phyloP scores from a whole-genome alignment of 1,284 basidiomycete species.

The Leccinum pachyderme region DNA sequence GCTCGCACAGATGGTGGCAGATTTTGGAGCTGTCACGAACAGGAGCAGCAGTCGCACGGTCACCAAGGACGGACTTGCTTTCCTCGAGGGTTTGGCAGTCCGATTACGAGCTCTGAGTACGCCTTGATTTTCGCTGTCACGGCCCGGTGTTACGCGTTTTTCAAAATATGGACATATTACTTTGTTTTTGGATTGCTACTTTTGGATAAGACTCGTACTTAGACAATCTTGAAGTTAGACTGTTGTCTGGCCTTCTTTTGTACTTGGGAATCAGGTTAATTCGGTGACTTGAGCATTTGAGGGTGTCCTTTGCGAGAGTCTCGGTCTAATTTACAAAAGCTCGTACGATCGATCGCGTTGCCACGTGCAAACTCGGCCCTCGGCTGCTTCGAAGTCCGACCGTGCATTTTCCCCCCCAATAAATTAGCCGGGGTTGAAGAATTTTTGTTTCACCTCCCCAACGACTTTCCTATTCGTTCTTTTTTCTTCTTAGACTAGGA shows the following conservation, averaged over 20 bases:
- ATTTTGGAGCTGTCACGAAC: conserved; percentile 66
- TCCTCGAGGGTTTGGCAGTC: conserved; percentile 58
- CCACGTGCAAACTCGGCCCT: conserved; percentile 30
- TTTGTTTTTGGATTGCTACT: not conserved
- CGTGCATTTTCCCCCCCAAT: conserved; percentile 22
- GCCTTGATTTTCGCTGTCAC: not conserved
- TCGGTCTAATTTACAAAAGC: not conserved
- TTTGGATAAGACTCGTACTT: not conserved
- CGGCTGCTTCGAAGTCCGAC: conserved; percentile 11
- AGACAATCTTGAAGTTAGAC: not conserved
- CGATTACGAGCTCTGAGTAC: conserved; percentile 40
- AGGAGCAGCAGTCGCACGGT: conserved; percentile 62
- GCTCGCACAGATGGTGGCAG: conserved; percentile 60
- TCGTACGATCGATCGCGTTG: not conserved
- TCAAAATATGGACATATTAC: not conserved
- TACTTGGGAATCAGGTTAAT: not conserved
- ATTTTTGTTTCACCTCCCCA: not conserved
- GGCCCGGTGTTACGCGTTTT: conserved; percentile 3
- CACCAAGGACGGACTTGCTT: conserved; percentile 73
- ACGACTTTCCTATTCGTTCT: not conserved
- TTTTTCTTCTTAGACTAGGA: conserved; percentile 3
- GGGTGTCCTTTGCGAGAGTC: too few relatives aligned
- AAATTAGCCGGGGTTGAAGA: conserved; percentile 9
- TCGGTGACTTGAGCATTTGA: not conserved
- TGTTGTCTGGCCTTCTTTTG: not conserved